A percentile compares a stretch with the other conserved stretches of the same genome.
Evolutionary conservation across 805 yeast genomes (phyloP).

Genomic region (Zygoascus flipseniorum): DNA sequence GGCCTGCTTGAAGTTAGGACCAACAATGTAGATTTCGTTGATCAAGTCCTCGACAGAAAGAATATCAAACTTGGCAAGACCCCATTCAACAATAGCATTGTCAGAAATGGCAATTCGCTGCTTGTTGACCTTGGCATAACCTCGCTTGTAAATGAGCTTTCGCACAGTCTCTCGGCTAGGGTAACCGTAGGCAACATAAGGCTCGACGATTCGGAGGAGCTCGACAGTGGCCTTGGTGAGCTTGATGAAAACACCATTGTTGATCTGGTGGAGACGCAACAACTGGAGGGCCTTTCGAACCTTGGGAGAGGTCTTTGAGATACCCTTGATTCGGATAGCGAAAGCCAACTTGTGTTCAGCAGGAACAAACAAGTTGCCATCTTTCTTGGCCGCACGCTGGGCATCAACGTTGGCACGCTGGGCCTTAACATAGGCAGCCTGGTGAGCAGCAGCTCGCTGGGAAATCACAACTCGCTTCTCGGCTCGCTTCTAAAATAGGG

Average conservation of each 20-base stretch:
- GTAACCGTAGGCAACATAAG: constrained; percentile 77
- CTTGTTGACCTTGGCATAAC: constrained; percentile 73
- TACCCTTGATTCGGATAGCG: constrained; percentile 98
- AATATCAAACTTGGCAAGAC: constrained; percentile 68
- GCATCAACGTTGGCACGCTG: constrained; percentile 77
- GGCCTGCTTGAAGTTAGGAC: constrained; percentile 80
- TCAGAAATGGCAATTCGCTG: constrained; percentile 68
- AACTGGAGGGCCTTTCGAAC: constrained; percentile 76
- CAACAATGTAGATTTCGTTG: constrained; percentile 77
- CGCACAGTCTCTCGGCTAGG: constrained; percentile 67
- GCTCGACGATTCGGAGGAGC: constrained; percentile 70
- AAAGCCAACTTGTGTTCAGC: constrained; percentile 92
- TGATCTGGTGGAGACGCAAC: constrained; percentile 69
- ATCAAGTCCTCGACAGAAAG: constrained; percentile 67
- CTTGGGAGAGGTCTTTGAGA: constrained; percentile 82
- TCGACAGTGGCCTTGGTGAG: constrained; percentile 74
- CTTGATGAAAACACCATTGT: constrained; percentile 72
- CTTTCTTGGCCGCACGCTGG: constrained; percentile 89
- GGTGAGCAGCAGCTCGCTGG: constrained; percentile 94
- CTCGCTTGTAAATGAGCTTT: constrained; percentile 74
- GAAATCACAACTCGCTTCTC: constrained; percentile 46
- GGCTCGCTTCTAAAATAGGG: constrained; percentile 13
- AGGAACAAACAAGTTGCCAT: constrained; percentile 86
- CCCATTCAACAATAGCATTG: constrained; percentile 61
- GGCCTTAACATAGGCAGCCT: constrained; percentile 85